Evolutionary conservation across 179 eudicot genomes (phyloP).

Genomic region (Carnegiea gigantea): DNA sequence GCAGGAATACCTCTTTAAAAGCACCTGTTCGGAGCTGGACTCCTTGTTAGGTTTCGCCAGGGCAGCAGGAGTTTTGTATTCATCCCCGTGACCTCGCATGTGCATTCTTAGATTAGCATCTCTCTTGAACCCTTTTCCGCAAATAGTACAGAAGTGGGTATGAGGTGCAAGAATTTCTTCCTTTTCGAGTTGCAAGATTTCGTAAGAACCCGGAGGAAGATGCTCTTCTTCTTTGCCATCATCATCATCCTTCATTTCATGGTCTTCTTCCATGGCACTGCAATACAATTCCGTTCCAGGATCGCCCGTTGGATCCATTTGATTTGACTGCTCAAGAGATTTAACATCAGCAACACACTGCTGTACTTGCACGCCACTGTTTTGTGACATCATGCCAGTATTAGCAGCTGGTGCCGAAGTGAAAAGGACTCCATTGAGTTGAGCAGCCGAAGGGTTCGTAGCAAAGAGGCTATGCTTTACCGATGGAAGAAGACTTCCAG

Average conservation of each 20-base stretch:
- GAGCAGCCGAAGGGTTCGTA: slow-evolving; percentile 39
- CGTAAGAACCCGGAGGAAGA: slow-evolving; percentile 86
- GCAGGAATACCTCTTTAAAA: slow-evolving; percentile 88
- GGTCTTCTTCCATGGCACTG: slow-evolving; percentile 53
- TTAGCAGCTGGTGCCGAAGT: slow-evolving; percentile 25
- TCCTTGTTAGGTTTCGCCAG: slow-evolving; percentile 89
- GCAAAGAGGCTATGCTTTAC: slow-evolving; percentile 52
- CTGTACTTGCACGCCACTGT: slow-evolving; percentile 28
- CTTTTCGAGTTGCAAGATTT: slow-evolving; percentile 85
- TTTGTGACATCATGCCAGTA: slow-evolving; percentile 24
- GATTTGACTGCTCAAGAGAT: slow-evolving; percentile 44
- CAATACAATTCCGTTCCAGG: slow-evolving; percentile 36
- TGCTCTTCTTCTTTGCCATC: slow-evolving; percentile 88
- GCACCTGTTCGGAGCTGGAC: slow-evolving; percentile 53
- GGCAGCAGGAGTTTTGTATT: slow-evolving; percentile 94
- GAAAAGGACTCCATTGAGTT: slow-evolving; percentile 33
- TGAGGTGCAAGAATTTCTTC: slow-evolving; percentile 98
- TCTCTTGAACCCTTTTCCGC: slow-evolving; percentile 94
- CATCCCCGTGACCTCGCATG: slow-evolving; percentile 99
- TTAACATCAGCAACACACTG: slow-evolving; percentile 36
- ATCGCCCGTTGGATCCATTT: slow-evolving; percentile 35
- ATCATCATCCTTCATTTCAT: slow-evolving; percentile 77
- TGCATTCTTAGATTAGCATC: slow-evolving; percentile 97
- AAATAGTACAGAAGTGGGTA: slow-evolving; percentile 90
- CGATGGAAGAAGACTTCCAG: slow-evolving; percentile 88